These are phyloP conservation scores for Salvia miltiorrhiza DNA, from an alignment of 257 asterid species.

Conservation along the genomic window DNA sequence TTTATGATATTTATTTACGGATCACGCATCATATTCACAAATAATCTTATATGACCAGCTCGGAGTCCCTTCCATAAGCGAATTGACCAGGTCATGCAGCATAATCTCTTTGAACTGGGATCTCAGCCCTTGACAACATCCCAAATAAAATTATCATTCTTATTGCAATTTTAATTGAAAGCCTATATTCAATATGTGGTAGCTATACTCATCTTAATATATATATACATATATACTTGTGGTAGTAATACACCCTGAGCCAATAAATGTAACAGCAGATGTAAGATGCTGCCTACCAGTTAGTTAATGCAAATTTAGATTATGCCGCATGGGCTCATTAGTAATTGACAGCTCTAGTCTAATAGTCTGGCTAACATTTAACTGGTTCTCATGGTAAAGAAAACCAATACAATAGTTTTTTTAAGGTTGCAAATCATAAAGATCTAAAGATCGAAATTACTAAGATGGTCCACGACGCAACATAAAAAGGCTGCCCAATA, in stretches of 20 bases:
- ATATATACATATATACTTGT: not conserved
- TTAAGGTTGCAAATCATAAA: constrained; percentile 9
- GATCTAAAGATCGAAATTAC: not conserved
- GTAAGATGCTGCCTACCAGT: not conserved
- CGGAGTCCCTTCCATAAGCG: not conserved
- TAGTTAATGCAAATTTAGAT: too few species aligned
- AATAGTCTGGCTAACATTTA: not conserved
- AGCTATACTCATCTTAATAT: too few species aligned
- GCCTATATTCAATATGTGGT: not conserved
- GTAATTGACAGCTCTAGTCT: not conserved
- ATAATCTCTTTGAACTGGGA: not conserved
- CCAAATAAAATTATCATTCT: not conserved
- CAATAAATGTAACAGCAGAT: not conserved
- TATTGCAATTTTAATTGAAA: not conserved
- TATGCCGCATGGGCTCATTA: not conserved
- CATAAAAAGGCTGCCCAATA: not conserved
- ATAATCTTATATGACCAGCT: not conserved
- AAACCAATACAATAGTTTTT: constrained; percentile 3
- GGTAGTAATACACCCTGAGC: not conserved
- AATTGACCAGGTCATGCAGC: not conserved
- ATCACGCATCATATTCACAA: not conserved
- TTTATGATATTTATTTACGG: not conserved
- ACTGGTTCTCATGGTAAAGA: constrained; percentile 2
- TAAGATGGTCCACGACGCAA: constrained; percentile 1
- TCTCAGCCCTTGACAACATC: constrained; percentile 12